Base-by-base conservation (phyloP, 306 rosid genomes). In the Comarum palustre region DNA sequence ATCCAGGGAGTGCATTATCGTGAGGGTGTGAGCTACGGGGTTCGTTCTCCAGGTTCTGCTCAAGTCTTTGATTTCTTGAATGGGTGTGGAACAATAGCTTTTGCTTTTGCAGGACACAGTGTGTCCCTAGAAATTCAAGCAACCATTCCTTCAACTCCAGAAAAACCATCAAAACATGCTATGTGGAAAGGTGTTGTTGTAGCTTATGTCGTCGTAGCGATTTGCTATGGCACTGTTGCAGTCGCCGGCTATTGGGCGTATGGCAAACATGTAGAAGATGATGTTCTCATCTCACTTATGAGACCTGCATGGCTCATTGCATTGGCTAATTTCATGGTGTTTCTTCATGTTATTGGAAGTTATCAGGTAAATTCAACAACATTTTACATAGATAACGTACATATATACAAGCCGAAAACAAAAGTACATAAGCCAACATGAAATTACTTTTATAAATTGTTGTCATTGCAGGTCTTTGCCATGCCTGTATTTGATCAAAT, bases 71-170 rank as follows among this genome's bases (percentile, higher is more conserved):
- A 90, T n/a, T 38, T 71, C 0, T 75, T 90, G 47, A 86, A 77
- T 10, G 96, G 86, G 6, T 75, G 88, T 8, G 93, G 96, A 42
- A 88, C 90, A 24, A 76, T 87, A 16, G 96, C 96, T 1, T 88
- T 90, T 67, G 93, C 93, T 0, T 90, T 83, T 66, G 96, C 96
- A 0, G 96, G 90, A 1, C 96, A 90, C 10, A 84, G 91, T 19
- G 96, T 90, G 43, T 84, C 31, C 3, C 15, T 85, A 8, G 96
- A 90, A 70, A 88, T 90, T 70, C 96, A 90, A 76, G 96, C 96
- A 4, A 90, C 96, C 4, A 72, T 90, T 8, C 96, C 96, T 3
- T 88, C 93, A 8, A 79, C 91, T 0, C 69, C 74, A 22, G 83
- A 87, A 16, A 72, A 1, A 3, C 87, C 93, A 8, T 90, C 96